Conservation (phyloP, 768 basidiomycete genomes). For the Mycena amicta region DNA sequence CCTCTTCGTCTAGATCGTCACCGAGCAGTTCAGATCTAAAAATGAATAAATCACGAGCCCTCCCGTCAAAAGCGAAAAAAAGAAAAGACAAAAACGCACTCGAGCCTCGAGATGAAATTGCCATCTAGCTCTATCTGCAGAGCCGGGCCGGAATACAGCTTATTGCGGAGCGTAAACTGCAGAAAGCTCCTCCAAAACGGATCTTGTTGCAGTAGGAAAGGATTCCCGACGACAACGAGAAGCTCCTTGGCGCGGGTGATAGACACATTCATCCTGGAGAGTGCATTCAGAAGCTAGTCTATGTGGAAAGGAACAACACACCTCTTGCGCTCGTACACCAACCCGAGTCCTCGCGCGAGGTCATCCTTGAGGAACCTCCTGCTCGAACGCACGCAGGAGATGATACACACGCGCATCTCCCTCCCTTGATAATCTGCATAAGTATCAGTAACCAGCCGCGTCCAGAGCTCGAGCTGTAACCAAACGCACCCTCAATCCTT, state of each 20-base stretch:
- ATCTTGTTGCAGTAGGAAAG: conserved; percentile 42
- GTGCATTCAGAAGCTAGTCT: neutral
- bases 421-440: conserved; percentile 52
- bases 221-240: conserved; percentile 52
- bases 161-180: conserved; percentile 49
- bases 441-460: neutral
- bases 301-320: conserved; percentile 19
- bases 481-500: conserved; percentile 46
- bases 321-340: conserved; percentile 52
- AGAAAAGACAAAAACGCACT: conserved; percentile 32
- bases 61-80: neutral
- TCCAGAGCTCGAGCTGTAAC: neutral
- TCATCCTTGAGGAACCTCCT: conserved; percentile 52
- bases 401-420: conserved; percentile 52
- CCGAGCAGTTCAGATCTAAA: conserved; percentile 27
- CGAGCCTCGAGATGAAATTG: conserved; percentile 50
- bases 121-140: conserved; percentile 48
- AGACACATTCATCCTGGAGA: conserved; percentile 54
- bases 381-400: conserved; percentile 52
- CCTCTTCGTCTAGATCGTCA: conserved; percentile 29
- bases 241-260: conserved; percentile 58
- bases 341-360: conserved; percentile 44
- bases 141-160: conserved; percentile 49
- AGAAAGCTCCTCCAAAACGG: conserved; percentile 55
- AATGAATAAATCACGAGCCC: too few species aligned